Base-by-base conservation (phyloP, 805 yeast genomes). In the Jamesozyma piceae region DNA sequence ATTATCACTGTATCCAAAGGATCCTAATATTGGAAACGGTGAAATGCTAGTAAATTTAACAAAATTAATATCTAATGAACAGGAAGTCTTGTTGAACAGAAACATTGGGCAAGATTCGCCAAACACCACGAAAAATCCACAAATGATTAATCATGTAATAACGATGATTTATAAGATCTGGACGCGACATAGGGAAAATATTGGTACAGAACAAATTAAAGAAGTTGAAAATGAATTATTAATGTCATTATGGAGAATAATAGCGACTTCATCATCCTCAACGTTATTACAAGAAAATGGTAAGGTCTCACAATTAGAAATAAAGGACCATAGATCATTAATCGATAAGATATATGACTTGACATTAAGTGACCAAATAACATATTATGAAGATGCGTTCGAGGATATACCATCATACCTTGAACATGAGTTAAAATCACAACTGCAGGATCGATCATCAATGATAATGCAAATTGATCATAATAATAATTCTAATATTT, bases 211-310 rank as follows among this genome's bases (percentile, higher is more conserved):
- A n/a, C 51, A 51, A 5, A 49, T 67, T 2, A 55, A 64, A 30
- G 67, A 63, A 29, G 50, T 64, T 14, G 64, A 63, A 21, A 55
- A 62, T 31, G 80, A 75, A 47, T 52, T 78, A 29, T 64, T 72
- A 39, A 74, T 76, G 13, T 66, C 72, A 2, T 55, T 78, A 17
- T 71, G 76, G 67, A 57, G 80, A 43, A 66, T 77, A 4, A 73
- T 80, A 6, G 71, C 66, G 28, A 63, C 55, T 9, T 20, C 38
- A 22, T n/a, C 32, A n/a, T 14, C 17, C 5, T 29, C 32, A n/a
- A n/a, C 5, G 13, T n/a, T 29, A n/a, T n/a, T n/a, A 29, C 51
- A 54, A 15, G 46, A 46, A 14, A 49, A 44, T 29, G 38, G 27
- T 4, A 10, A 15, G 21, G 17, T 10, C 5, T 13, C 29, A 13